Base-by-base conservation (phyloP, 495 filamentous ascomycete genomes). In the Friedmanniomyces endolithicus region DNA sequence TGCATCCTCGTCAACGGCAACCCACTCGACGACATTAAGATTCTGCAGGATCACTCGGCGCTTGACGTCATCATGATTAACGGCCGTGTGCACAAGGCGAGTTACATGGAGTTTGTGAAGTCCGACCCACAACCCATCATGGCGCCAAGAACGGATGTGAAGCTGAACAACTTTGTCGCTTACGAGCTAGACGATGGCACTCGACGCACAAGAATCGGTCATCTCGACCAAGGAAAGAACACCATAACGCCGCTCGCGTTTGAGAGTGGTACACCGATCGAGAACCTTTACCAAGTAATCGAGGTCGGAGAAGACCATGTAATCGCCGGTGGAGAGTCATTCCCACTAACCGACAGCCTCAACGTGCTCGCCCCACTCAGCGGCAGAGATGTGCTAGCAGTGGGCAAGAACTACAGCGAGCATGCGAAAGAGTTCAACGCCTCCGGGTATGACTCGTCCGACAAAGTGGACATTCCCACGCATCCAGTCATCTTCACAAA, bases 391-490 rank as follows among this genome's bases (percentile, higher is more conserved):
- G 63, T 80, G 8, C 64, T 79, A 1, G 71, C 70, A 3, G 71
- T 80, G 12, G 77, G 76, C 7, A 78, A 79, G 62, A 79, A 80
- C 48, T 80, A 80, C 63, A 67, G 63, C 27, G 74, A 77, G 53
- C 77, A 80, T 60, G 37, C 37, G n/a, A 52, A 52, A 27, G 49
- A 52, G 19, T 78, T 76, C 61, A 74, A 75, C 52, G 64, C 62
- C 2, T 74, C 70, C n/a, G 75, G 76, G 1, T 79, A 71, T 57
- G 74, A 76, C 59, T 66, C 65, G 25, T 70, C 64, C n/a, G 73
- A 78, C 33, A 76, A 76, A 48, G 64, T 66, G 16, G 74, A 72
- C 60, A 64, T 66, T 14, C 74, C 65, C 35, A 69, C 70, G 0
- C 70, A 76, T 52, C 71, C 73, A 0, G 71, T 75, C 1, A 72